Evolutionary conservation across 2,329 filamentous ascomycete species (phyloP), one percentile per base, ranked within the genome.

Genomic region (Fusarium zealandicum): DNA sequence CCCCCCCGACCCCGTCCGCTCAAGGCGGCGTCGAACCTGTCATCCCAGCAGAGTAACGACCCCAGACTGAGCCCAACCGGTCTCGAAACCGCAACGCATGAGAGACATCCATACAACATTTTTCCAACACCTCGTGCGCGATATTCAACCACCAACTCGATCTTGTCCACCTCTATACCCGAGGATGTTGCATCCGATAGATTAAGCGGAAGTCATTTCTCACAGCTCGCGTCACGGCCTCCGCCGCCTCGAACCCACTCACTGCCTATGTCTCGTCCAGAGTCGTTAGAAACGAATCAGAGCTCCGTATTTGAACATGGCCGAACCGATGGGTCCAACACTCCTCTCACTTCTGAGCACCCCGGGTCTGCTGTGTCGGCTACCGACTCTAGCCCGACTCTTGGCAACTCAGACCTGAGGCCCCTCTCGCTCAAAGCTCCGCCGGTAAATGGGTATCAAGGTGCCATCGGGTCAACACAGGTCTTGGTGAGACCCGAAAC

Each of bases 101-200:
- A 68, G 35, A 61, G 61, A n/a, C 50, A n/a, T n/a, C n/a, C 54
- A 28, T 67, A 69, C 16, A 67, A 51, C 32, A 44, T 64, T 17
- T 70, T 68, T 32, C 67, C 64, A 11, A 51, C 55, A 17, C 61
- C 59, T 3, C 60, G 65, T 16, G 42, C 53, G 22, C 60, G 64
- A 39, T 64, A 67, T 38, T 62, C 66, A 25, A 65, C 38, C 13
- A 31, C 59, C 14, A 64, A 54, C 9, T 64, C 63, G 10, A 64
- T 65, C 25, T 38, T 68, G 45, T 68, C 67, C 11, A 54, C 65
- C 7, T 63, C 66, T 10, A 69, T 69, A 33, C 67, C 67, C 2
- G 67, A 69, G 53, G 62, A 69, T 45, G 59, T 54, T 4, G 65
- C 66, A 14, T 55, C 64, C 13, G 59, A 65, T 31, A 52, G 57